Conservation (phyloP, 1,284 basidiomycete genomes). For the Apiotrichum laibachii region DNA sequence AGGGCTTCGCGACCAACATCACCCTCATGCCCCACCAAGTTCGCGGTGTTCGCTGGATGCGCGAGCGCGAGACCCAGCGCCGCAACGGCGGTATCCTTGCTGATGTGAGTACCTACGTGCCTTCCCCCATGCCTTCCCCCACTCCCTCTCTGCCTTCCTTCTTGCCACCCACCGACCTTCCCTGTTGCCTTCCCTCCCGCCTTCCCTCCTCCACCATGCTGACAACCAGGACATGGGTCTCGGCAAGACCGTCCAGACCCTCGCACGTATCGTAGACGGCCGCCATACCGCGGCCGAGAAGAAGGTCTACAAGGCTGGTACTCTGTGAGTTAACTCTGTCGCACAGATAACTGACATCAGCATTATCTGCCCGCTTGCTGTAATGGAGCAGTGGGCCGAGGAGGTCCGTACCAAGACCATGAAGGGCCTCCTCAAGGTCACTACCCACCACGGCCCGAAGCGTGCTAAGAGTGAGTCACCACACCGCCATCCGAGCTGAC, state of each 20-base stretch:
- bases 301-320: slow-evolving; percentile 62
- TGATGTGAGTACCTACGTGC: slow-evolving; percentile 62
- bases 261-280: slow-evolving; percentile 77
- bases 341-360: slow-evolving; percentile 56
- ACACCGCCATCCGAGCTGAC: slow-evolving; percentile 3
- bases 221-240: slow-evolving; percentile 56
- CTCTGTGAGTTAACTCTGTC: slow-evolving; percentile 61
- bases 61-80: slow-evolving; percentile 72
- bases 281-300: slow-evolving; percentile 65
- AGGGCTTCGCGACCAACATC: slow-evolving; percentile 69
- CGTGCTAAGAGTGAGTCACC: slow-evolving; percentile 62
- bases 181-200: neutral
- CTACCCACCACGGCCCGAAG: slow-evolving; percentile 75
- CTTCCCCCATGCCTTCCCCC: neutral
- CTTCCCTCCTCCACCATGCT: slow-evolving; percentile 5
- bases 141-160: no score
- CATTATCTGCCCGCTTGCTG: slow-evolving; percentile 75
- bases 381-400: slow-evolving; percentile 87
- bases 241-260: slow-evolving; percentile 89
- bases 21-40: slow-evolving; percentile 82
- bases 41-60: slow-evolving; percentile 79
- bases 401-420: slow-evolving; percentile 76
- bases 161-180: no score
- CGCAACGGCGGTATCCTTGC: slow-evolving; percentile 83
- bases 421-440: slow-evolving; percentile 62